These are phyloP conservation scores for Taphrina communis DNA, from an alignment of 1,139 yeast species.

Conservation along the genomic window DNA sequence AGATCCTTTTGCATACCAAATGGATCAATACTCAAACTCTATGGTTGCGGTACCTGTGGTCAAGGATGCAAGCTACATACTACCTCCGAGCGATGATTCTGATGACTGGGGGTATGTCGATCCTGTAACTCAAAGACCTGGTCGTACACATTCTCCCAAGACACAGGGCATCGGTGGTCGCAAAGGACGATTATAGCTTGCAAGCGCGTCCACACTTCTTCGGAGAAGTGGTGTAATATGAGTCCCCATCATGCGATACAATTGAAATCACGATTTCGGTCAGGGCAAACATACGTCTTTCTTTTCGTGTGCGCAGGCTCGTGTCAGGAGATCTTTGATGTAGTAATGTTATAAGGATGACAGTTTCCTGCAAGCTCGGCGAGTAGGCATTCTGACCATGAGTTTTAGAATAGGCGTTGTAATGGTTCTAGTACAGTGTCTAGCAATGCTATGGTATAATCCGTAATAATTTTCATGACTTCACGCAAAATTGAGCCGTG, in stretches of 20 bases:
- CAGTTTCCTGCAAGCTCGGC: neutral
- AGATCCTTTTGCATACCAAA: constrained; percentile 22
- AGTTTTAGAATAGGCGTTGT: neutral
- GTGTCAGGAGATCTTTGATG: neutral
- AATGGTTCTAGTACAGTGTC: constrained; percentile 6
- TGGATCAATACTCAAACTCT: constrained; percentile 19
- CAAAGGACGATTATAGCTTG: constrained; percentile 5
- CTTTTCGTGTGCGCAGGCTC: neutral
- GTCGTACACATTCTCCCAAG: constrained; percentile 25
- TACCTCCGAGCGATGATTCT: constrained; percentile 19
- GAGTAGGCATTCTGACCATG: neutral
- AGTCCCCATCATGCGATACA: neutral
- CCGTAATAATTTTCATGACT: neutral
- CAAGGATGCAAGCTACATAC: constrained; percentile 21
- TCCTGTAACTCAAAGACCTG: constrained; percentile 20
- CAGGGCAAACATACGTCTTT: neutral
- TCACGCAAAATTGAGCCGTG: too few relatives aligned
- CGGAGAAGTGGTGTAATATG: neutral
- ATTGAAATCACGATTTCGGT: too few relatives aligned
- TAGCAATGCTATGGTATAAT: neutral
- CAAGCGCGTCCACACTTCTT: neutral
- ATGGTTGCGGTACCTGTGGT: constrained; percentile 24
- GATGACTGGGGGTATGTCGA: constrained; percentile 31
- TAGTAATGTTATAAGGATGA: neutral
- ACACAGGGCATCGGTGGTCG: constrained; percentile 2